These are phyloP conservation scores for Trichothecium roseum DNA, from an alignment of 2,329 filamentous ascomycete genomes.

Conservation along the genomic window DNA sequence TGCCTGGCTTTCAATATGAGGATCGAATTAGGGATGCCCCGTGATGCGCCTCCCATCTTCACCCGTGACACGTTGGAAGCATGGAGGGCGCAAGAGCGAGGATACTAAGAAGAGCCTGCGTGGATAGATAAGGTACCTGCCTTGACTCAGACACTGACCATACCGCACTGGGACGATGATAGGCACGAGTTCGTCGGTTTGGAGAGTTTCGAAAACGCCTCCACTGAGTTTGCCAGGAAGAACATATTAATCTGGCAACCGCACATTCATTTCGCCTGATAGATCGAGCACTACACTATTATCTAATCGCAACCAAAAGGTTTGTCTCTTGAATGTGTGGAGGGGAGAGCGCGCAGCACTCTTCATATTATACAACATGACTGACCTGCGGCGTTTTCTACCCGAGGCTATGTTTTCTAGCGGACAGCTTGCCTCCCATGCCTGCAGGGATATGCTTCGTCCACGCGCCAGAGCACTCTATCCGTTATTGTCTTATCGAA, in stretches of 20 bases:
- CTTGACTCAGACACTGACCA: constrained; percentile 4
- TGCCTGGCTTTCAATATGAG: constrained; percentile 8
- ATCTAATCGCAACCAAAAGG: too few relatives aligned
- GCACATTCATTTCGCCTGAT: constrained; percentile 7
- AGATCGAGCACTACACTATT: too few relatives aligned
- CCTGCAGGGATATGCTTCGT: too few relatives aligned
- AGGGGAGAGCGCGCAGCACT: too few relatives aligned
- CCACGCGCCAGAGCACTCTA: constrained; percentile 1
- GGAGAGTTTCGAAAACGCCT: constrained; percentile 4
- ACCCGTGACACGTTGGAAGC: constrained; percentile 8
- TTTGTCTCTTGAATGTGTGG: too few relatives aligned
- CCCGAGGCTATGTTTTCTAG: too few relatives aligned
- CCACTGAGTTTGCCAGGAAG: constrained; percentile 6
- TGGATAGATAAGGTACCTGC: constrained; percentile 7
- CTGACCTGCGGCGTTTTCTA: too few relatives aligned
- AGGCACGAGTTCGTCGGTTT: constrained; percentile 7
- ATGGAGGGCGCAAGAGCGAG: constrained; percentile 8
- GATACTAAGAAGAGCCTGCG: constrained; percentile 6
- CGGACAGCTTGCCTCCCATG: too few relatives aligned
- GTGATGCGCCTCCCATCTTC: constrained; percentile 9
- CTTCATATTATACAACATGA: too few relatives aligned
- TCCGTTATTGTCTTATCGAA: constrained; percentile 9
- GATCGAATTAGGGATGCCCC: constrained; percentile 9
- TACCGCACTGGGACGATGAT: constrained; percentile 9
- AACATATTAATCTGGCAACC: constrained; percentile 10